Evolutionary conservation across 768 basidiomycete species (phyloP), one percentile per base, ranked within the genome.

Genomic region (Psilocybe subaeruginosa): DNA sequence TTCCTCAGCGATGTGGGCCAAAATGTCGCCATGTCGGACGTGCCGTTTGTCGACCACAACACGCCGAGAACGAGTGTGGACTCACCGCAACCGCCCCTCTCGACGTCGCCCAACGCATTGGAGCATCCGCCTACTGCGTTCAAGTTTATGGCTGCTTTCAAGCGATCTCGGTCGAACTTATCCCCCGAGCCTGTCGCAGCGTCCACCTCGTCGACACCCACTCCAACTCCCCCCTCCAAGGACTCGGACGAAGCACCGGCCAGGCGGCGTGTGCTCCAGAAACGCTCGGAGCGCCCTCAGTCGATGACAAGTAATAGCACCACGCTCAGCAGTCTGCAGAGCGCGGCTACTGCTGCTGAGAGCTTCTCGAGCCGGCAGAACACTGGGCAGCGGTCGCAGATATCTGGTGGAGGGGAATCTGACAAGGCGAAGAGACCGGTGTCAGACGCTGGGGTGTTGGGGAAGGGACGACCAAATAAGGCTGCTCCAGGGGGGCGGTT

Each of bases 131-230:
- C 88, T 4, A 83, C 82, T 4, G 87, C 83, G 7, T 89, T 85
- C 78, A 90, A 81, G 70, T 84, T 90, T 61, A 80, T 87, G 60
- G 78, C 81, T 23, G 84, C 81, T 12, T 89, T 91, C 74, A 89
- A 84, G 62, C 82, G 83, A 39, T 87, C 89, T 19, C 78, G 83
- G 54, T 84, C 85, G n/a, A 88, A 82, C 64, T 67, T 88, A 17
- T 77, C 80, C 1, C 76, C 82, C 3, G 78, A 84, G 35, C 76
- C 79, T 33, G 67, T 63, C 31, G 65, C 73, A 7, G 66, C 69
- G 4, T 64, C 75, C 17, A 71, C 76, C 8, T 59, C 77, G 3
- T 68, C 77, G 12, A 66, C 77, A 7, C 72, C 70, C 11, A 54
- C 67, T 37, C 61, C 67, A 19, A 55, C 65, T 49, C 50, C 63